Base-by-base conservation (phyloP, 225 moss, liverwort and hornwort genomes). In the Pleurozium schreberi region DNA sequence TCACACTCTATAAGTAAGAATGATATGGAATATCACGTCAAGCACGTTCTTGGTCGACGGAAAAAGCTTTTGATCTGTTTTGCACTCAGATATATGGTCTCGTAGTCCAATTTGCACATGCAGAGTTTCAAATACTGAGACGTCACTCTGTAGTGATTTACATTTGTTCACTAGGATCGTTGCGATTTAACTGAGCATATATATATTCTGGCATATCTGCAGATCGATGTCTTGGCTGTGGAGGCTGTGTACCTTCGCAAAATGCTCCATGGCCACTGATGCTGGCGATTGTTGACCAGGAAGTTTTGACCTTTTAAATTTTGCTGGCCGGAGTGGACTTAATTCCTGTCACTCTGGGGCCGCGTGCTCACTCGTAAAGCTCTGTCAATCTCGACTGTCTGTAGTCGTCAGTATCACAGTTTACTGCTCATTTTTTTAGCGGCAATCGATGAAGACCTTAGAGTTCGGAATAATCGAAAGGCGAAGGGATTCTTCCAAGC, bases 291-390 rank as follows among this genome's bases (percentile, higher is more conserved):
- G 58, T 57, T 27, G 57, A 86, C 73, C 43, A 75, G 38, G 53
- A 86, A 45, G 81, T 71, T 65, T 79, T 65, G 57, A 34, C 36
- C 43, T 75, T 17, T 17, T 33, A 38, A 75, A 38, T 75, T 86
- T n/a, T 66, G 38, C 82, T 81, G 90, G 86, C 82, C 82, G 75
- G 81, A 82, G 86, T 81, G 89, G 50, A 52, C 70, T 80, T 70
- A 61, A 25, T 70, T 61, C 18, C 57, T 47, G n/a, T 75, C 86
- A 66, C 75, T 82, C 75, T 86, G 73, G 75, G 86, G 86, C 86
- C 75, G 65, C 90, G 82, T 86, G 90, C 90, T 90, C 90, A 82
- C 90, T 90, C 82, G 75, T 58, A 38, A 74, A 90, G 47, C 49
- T 81, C 86, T 90, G 90, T 90, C 90, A 90, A 86, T 75, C 66